Base-by-base conservation (phyloP, 2,329 filamentous ascomycete species). In the Pseudopyrenochaeta lycopersici region DNA sequence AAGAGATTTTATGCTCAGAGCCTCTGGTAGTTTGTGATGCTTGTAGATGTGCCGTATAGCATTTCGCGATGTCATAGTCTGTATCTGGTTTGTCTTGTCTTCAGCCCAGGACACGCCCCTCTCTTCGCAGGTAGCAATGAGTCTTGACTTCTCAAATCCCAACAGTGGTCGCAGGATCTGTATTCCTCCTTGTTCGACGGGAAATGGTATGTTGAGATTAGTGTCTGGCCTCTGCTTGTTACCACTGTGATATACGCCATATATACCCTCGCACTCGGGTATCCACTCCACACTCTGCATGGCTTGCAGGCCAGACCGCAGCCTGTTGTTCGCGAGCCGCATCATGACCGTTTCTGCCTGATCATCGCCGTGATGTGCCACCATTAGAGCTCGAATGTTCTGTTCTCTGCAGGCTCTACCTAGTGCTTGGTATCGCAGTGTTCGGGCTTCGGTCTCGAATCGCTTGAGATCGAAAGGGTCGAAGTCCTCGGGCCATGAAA, bases 361-460 rank as follows among this genome's bases (percentile, higher is more conserved):
- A 67, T 99, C 95, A 67, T 97, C 93, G 57, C 84, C 81, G 72
- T 99, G 95, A 71, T 99, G 95, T 3, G 89, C 95, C 23, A 96
- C 79, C 33, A 97, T 83, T 1, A 98, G 73, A 17, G 85, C 84
- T 4, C 75, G 76, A 3, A 90, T 84, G 0, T 77, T 71, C 5
- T 78, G 63, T 1, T 77, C 71, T 14, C 75, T 74, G 70, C 90
- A 92, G 7, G 82, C 81, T 12, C 64, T 70, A 1, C 90, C 93
- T 1, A 98, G 75, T 0, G 81, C 79, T 56, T 85, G 88, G 74
- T 93, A 98, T 12, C 95, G 87, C 30, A 89, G 80, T 18, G 77
- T 84, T 20, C 95, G 87, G 6, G 94, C 94, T 18, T 87, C 71
- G 2, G 87, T 89, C 77, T 98, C 95, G 63, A 97, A 84, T 57